Evolutionary conservation across 2,329 filamentous ascomycete genomes (phyloP).

Genomic region (Colletotrichum musicola): DNA sequence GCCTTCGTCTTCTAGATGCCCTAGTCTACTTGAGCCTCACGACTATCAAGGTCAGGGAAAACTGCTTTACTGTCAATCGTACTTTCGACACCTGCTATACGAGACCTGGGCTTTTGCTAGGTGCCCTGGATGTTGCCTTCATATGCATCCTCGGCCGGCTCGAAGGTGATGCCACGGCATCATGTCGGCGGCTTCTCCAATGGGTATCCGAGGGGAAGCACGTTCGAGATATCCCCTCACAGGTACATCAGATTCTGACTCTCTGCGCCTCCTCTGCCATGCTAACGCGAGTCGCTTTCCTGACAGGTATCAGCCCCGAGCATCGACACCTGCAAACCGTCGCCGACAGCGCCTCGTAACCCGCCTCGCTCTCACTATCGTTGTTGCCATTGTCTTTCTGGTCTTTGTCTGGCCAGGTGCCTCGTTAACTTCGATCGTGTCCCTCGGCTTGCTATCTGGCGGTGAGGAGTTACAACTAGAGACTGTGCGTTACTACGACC

Average conservation of each 20-base stretch:
- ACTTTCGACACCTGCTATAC: constrained; percentile 29
- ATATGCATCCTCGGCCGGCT: constrained; percentile 63
- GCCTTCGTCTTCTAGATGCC: constrained; percentile 42
- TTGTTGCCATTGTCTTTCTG: constrained; percentile 73
- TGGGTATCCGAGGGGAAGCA: constrained; percentile 82
- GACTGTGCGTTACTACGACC: constrained; percentile 96
- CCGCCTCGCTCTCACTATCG: constrained; percentile 69
- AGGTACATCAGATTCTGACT: constrained; percentile 69
- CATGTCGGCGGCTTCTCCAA: constrained; percentile 81
- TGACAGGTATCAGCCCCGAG: constrained; percentile 84
- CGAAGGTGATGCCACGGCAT: constrained; percentile 89
- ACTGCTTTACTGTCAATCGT: constrained; percentile 8
- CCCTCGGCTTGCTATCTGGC: constrained; percentile 77
- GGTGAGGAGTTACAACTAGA: constrained; percentile 84
- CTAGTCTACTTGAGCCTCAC: constrained; percentile 46
- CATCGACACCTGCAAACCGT: constrained; percentile 77
- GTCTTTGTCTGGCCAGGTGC: constrained; percentile 81
- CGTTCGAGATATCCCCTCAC: constrained; percentile 90
- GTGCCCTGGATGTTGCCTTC: constrained; percentile 67
- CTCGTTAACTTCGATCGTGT: constrained; percentile 71
- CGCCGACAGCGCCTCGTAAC: constrained; percentile 80
- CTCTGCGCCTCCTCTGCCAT: neutral
- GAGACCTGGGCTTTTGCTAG: constrained; percentile 21
- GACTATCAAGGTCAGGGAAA: constrained; percentile 24
- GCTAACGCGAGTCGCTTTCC: constrained; percentile 37